A percentile compares a stretch with the other conserved stretches of the same genome.
These are phyloP conservation scores for Corymbia maculata DNA, from an alignment of 345 rosid species.

Conservation along the genomic window DNA sequence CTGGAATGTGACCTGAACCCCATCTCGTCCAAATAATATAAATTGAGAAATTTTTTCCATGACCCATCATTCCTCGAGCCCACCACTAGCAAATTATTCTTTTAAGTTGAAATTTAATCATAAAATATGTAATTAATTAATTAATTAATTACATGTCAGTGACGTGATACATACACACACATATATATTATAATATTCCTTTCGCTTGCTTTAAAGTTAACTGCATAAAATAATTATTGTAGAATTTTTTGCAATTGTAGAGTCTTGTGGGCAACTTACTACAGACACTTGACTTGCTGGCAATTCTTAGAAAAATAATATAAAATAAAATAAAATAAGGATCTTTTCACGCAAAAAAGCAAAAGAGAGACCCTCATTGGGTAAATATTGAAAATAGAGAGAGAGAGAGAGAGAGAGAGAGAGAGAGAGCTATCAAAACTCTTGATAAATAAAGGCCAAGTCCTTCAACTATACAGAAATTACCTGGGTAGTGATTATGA, in stretches of 20 bases:
- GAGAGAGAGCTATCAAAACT: background rate
- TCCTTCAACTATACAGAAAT: background rate
- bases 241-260: background rate
- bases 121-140: background rate
- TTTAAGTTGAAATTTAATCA: background rate
- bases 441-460: background rate
- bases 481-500: constrained; percentile 6
- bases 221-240: background rate
- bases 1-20: background rate
- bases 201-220: background rate
- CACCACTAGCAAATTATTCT: background rate
- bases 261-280: background rate
- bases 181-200: background rate
- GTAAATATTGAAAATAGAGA: too few species aligned
- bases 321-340: background rate
- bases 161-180: background rate
- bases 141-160: background rate
- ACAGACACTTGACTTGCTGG: background rate
- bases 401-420: too few species aligned
- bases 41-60: background rate
- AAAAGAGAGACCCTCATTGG: background rate
- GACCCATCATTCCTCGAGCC: background rate
- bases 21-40: background rate
- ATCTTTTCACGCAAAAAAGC: background rate
- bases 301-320: background rate